phyloP scores from a whole-genome alignment of 2,329 filamentous ascomycete genomes.

The Fusarium buharicum region DNA sequence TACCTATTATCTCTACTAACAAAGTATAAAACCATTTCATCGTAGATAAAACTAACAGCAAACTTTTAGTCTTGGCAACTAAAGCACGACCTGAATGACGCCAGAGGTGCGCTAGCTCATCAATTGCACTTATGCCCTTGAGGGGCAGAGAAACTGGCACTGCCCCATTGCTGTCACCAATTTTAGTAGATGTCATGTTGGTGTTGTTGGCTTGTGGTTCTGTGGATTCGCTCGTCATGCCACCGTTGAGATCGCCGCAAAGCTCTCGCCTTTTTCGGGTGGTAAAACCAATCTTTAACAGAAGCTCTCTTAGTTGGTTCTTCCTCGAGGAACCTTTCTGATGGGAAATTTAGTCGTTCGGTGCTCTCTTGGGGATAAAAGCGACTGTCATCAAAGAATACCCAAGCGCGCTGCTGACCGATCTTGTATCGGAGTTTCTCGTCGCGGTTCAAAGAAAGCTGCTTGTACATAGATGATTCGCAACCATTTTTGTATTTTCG shows the following conservation, averaged over 20 bases:
- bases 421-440: not conserved
- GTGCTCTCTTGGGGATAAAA: not conserved
- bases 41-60: no score
- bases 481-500: not conserved
- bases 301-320: not conserved
- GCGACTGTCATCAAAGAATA: not conserved
- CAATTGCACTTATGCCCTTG: no score
- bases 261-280: not conserved
- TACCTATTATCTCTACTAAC: no score
- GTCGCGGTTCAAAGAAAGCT: not conserved
- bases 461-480: not conserved
- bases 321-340: not conserved
- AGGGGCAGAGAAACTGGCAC: no score
- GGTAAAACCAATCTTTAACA: not conserved
- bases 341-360: conserved; percentile 2
- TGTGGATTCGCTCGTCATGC: not conserved
- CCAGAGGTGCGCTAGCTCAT: no score
- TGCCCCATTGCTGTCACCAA: no score
- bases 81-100: no score
- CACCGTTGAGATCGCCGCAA: not conserved
- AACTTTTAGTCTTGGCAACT: no score
- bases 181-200: no score
- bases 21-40: no score
- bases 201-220: no score
- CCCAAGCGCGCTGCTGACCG: conserved; percentile 1